Conservation (phyloP, 768 basidiomycete species). For the Infundibulicybe gibba region DNA sequence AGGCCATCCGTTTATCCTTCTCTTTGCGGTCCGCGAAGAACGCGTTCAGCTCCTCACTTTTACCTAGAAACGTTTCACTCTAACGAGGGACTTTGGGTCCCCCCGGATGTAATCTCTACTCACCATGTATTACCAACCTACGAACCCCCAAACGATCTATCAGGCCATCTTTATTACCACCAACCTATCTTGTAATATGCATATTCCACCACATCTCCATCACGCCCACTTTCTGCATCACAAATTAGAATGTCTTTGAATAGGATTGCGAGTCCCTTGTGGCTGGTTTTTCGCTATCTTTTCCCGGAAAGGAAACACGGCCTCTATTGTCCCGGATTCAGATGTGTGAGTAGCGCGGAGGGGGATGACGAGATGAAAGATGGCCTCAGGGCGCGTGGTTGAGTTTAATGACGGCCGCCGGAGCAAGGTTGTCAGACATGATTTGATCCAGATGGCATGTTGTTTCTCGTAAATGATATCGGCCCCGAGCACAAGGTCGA, state of each 20-base stretch:
- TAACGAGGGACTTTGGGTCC: background rate
- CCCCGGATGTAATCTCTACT: background rate
- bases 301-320: constrained; percentile 36
- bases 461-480: constrained; percentile 76
- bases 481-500: constrained; percentile 76
- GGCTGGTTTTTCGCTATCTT: background rate
- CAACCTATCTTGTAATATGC: constrained; percentile 73
- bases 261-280: constrained; percentile 40
- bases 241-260: constrained; percentile 54
- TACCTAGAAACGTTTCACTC: constrained; percentile 5
- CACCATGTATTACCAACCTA: background rate
- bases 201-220: constrained; percentile 59
- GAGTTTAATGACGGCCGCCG: constrained; percentile 15
- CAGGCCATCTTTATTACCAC: constrained; percentile 24
- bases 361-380: constrained; percentile 78
- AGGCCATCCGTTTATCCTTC: constrained; percentile 55
- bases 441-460: constrained; percentile 70
- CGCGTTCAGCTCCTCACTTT: constrained; percentile 58
- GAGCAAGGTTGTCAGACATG: constrained; percentile 52
- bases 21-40: constrained; percentile 70
- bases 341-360: constrained; percentile 58
- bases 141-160: constrained; percentile 3
- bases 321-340: constrained; percentile 60
- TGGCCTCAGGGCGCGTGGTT: constrained; percentile 8
- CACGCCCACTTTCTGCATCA: constrained; percentile 36